Evolutionary conservation across 805 yeast genomes (phyloP), one percentile per base, ranked within the genome.

Genomic region (Wickerhamomyces canadensis): DNA sequence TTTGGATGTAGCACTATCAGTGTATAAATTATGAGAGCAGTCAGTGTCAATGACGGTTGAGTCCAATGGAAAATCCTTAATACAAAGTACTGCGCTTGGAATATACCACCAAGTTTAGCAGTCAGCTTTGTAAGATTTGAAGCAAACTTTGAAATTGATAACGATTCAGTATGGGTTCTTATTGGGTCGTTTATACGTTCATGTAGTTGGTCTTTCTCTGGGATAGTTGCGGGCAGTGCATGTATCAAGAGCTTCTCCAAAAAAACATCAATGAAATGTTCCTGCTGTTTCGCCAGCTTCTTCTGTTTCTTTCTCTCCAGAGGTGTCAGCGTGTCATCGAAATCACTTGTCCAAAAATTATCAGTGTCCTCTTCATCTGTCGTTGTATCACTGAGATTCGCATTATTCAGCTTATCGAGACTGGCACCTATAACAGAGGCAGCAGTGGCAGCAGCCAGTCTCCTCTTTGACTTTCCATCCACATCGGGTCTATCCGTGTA

Each of bases 31-130:
- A 80, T 62, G 37, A 86, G 58, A 17, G 65, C 54, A 1, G 81
- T 65, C 5, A 88, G 45, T 0, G 96, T 88, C 43, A 76, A 71
- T 0, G 84, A 66, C 0, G 94, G 89, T 19, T 70, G 66, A 41
- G 78, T 74, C 97, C 97, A 89, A 5, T 84, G 73, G 18, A 85
- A 41, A 1, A 84, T 53, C 34, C 76, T 73, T 6, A 79, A 65
- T 1, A 80, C 29, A 2, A 78, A 76, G 46, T 80, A 80, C 48
- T 84, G 91, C 2, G 78, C 39, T 29, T 64, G 70, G 47, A 84
- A 80, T 9, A 83, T 50, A 0, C 65, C 61, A 21, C 80, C 75
- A 67, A 80, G 66, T 37, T 76, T 71, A 11, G 60, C 50, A 35
- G 81, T 76, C 47, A 83, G 56, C 27, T 67, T 65, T 43, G 75